Percentiles rank a stretch among this genome's conserved stretches.
phyloP scores from a whole-genome alignment of 352 stramenopile species.

The Pythium insidiosum region DNA sequence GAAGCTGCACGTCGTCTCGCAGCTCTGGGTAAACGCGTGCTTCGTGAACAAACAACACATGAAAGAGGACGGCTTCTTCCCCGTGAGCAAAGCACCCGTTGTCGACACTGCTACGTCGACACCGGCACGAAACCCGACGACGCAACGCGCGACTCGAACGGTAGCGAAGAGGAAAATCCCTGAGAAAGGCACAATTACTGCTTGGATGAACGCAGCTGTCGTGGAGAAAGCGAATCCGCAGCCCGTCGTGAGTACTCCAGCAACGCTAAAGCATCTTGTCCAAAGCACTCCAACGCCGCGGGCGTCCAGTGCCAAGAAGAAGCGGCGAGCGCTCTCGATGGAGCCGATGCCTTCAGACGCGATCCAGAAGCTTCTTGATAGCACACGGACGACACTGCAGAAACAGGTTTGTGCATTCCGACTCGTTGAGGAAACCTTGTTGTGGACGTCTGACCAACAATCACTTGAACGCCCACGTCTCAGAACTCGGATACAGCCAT shows the following conservation, averaged over 20 bases:
- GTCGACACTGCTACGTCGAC: too few relatives aligned
- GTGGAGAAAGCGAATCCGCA: too few relatives aligned
- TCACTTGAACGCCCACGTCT: too few relatives aligned
- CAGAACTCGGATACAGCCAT: too few relatives aligned
- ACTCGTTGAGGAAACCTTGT: too few relatives aligned
- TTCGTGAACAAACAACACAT: conserved; percentile 62
- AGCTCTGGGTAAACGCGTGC: conserved; percentile 80
- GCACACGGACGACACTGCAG: conserved; percentile 13
- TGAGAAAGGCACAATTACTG: neutral
- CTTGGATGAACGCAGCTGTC: too few relatives aligned
- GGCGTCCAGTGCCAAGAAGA: conserved; percentile 7
- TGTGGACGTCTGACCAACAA: too few relatives aligned
- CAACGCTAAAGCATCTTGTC: neutral
- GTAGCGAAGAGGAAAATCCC: neutral
- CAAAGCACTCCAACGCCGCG: conserved; percentile 4
- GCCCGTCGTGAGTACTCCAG: neutral
- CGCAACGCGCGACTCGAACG: neutral
- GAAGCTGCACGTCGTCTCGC: conserved; percentile 63
- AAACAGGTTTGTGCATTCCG: too few relatives aligned
- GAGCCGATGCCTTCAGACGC: conserved; percentile 56
- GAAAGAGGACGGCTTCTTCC: conserved; percentile 69
- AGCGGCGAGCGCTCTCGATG: conserved; percentile 54
- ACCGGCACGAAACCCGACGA: neutral
- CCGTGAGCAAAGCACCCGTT: conserved; percentile 30
- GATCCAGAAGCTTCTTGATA: conserved; percentile 44